Conservation (phyloP, 495 filamentous ascomycete genomes). For the Aspergillus coremiiformis region DNA sequence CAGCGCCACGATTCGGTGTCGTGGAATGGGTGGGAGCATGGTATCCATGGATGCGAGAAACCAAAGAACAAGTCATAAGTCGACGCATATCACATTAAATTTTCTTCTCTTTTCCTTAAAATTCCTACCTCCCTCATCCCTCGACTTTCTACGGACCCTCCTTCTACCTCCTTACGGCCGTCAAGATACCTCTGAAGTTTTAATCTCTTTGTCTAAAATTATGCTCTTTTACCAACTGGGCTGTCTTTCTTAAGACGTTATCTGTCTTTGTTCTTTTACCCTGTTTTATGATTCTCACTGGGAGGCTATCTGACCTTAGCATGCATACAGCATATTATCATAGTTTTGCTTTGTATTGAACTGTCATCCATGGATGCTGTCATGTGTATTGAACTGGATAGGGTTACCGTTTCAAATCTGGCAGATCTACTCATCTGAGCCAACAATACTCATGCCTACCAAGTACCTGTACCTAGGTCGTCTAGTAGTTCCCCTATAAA, state of each 20-base stretch:
- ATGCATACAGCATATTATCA: not conserved
- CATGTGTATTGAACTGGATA: not conserved
- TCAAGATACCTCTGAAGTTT: slow-evolving; percentile 2
- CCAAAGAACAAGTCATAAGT: slow-evolving; percentile 14
- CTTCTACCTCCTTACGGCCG: slow-evolving; percentile 1
- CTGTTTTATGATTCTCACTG: slow-evolving; percentile 3
- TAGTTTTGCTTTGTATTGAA: not conserved
- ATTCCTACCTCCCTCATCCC: not conserved
- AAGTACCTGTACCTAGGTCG: too few relatives aligned
- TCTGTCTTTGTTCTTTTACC: not conserved
- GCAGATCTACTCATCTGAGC: not conserved
- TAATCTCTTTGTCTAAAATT: slow-evolving; percentile 6
- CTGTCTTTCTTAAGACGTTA: not conserved
- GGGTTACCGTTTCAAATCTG: not conserved
- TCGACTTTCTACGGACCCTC: not conserved
- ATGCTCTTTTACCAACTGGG: not conserved
- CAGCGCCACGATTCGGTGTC: slow-evolving; percentile 28
- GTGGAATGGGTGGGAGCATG: slow-evolving; percentile 34
- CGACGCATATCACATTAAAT: slow-evolving; percentile 8
- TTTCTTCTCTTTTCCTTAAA: not conserved
- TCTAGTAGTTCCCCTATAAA: too few relatives aligned
- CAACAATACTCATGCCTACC: not conserved
- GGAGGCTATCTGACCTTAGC: slow-evolving; percentile 5
- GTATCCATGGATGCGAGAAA: slow-evolving; percentile 41
- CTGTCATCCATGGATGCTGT: not conserved